A percentile compares a stretch with the other conserved stretches of the same genome.
Conservation (phyloP, 2,329 filamentous ascomycete genomes). For the Calonectria ilicicola region DNA sequence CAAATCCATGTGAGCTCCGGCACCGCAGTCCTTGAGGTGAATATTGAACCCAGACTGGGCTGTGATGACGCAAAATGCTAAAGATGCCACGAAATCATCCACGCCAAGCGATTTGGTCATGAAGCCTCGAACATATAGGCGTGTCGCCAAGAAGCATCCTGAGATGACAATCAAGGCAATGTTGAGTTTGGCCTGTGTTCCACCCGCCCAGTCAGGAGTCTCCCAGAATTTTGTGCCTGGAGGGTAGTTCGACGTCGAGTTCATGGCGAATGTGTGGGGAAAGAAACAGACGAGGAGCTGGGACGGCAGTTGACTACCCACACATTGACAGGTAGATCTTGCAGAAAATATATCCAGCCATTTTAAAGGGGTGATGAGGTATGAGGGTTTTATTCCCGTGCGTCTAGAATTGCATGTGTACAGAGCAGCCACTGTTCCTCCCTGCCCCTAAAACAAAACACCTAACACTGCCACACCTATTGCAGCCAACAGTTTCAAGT, state of each 20-base stretch:
- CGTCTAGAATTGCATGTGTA: background rate
- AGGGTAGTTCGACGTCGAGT: constrained; percentile 7
- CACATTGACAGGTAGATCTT: background rate
- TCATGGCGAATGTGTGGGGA: background rate
- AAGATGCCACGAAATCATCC: constrained; percentile 13
- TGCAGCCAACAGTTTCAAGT: background rate
- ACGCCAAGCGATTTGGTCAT: constrained; percentile 17
- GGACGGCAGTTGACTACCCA: background rate
- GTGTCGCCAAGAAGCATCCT: constrained; percentile 1
- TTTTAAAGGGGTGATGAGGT: background rate
- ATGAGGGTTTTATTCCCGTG: constrained; percentile 1
- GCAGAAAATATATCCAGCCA: background rate
- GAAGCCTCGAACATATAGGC: constrained; percentile 13
- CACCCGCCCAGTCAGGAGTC: constrained; percentile 16
- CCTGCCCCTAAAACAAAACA: too few species aligned
- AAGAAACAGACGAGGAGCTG: background rate
- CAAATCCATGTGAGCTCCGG: constrained; percentile 13
- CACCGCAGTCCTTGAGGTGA: constrained; percentile 8
- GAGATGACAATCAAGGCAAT: constrained; percentile 13
- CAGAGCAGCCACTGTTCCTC: background rate
- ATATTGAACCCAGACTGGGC: constrained; percentile 15
- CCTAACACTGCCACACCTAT: background rate
- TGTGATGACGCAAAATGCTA: constrained; percentile 14
- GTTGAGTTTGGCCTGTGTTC: constrained; percentile 15
- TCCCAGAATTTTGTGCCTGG: constrained; percentile 16